A percentile compares a stretch with the other conserved stretches of the same genome.
Conservation (phyloP, 2,329 filamentous ascomycete genomes). For the Penicillium sp. region DNA sequence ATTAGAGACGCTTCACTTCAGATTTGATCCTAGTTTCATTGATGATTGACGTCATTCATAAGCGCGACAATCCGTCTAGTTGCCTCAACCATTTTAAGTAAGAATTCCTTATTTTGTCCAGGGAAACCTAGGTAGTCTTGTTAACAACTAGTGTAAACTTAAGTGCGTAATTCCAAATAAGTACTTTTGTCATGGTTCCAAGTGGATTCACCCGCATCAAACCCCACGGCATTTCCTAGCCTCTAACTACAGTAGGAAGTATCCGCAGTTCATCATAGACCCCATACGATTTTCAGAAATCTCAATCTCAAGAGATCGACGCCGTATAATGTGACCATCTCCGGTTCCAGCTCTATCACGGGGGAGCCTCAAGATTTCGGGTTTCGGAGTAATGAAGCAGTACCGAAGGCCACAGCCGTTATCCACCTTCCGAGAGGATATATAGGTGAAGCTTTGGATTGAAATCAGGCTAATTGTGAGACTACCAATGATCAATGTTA, state of each 20-base stretch:
- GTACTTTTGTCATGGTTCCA: not conserved
- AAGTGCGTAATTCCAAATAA: not conserved
- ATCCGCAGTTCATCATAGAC: not conserved
- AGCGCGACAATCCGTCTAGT: not conserved
- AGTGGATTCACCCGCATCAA: not conserved
- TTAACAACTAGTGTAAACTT: not conserved
- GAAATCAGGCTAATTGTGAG: not conserved
- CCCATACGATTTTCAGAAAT: not conserved
- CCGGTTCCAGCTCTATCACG: not conserved
- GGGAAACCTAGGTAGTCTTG: not conserved
- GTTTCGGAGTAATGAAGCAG: not conserved
- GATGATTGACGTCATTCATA: too few species aligned
- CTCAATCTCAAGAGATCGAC: not conserved
- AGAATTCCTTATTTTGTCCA: not conserved
- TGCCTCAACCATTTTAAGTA: not conserved
- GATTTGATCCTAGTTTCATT: not conserved
- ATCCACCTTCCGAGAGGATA: slow-evolving; percentile 2
- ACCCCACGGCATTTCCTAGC: not conserved
- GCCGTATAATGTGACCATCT: not conserved
- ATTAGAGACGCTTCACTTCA: slow-evolving; percentile 1
- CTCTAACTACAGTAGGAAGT: not conserved
- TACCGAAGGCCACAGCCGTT: slow-evolving; percentile 21
- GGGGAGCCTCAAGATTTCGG: slow-evolving; percentile 8
- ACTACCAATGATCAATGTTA: not conserved
- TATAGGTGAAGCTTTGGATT: not conserved